Conservation (phyloP, 2,329 filamentous ascomycete genomes). For the Penicillium sp. region DNA sequence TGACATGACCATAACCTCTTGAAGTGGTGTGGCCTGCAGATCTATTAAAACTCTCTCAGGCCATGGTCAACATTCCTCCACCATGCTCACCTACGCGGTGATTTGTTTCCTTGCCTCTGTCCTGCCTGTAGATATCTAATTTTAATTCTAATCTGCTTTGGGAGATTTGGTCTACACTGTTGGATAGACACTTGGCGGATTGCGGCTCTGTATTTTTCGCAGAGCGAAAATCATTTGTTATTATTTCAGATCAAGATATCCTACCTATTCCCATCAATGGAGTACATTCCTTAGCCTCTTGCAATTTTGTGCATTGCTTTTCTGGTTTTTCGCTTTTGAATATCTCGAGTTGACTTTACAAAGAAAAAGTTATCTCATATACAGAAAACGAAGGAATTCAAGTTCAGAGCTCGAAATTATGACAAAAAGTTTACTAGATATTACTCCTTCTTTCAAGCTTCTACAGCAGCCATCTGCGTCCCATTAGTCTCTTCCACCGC, state of each 20-base stretch:
- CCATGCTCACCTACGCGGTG: constrained; percentile 9
- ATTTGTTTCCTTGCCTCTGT: constrained; percentile 12
- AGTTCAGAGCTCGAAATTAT: neutral
- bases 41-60: constrained; percentile 14
- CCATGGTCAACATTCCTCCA: neutral
- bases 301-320: neutral
- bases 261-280: constrained; percentile 24
- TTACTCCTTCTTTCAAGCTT: neutral
- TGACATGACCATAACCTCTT: constrained; percentile 18
- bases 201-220: neutral
- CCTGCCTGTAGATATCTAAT: constrained; percentile 36
- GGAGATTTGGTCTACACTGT: constrained; percentile 12
- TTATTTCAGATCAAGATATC: constrained; percentile 1
- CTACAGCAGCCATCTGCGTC: neutral
- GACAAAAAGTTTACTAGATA: neutral
- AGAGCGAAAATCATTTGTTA: constrained; percentile 8
- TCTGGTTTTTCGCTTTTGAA: neutral
- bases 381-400: neutral
- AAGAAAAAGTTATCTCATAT: neutral
- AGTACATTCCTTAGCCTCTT: constrained; percentile 29
- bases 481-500: neutral
- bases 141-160: constrained; percentile 32
- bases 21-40: constrained; percentile 27
- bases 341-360: neutral
- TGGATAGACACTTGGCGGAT: constrained; percentile 6